phyloP scores from a whole-genome alignment of 139 green algal genomes.

The Volvox africanus region DNA sequence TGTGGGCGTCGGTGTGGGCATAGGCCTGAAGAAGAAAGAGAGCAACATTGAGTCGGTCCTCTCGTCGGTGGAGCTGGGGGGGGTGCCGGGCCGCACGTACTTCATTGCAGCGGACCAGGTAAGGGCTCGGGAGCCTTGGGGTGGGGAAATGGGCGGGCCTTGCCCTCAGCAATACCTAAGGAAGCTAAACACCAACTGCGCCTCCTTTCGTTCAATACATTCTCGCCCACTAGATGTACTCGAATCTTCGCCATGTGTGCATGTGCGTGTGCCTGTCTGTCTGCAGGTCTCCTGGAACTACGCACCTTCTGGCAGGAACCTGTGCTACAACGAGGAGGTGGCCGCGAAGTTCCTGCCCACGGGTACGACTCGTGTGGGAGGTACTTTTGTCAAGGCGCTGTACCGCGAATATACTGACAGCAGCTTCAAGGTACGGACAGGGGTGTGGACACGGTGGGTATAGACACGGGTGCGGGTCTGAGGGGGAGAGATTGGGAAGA shows the following conservation, averaged over 20 bases:
- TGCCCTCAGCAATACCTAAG: too few relatives aligned
- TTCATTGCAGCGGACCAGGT: slow-evolving; percentile 39
- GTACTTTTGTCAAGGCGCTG: slow-evolving; percentile 69
- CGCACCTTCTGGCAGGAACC: slow-evolving; percentile 20
- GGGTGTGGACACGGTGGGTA: too few relatives aligned
- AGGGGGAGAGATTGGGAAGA: too few relatives aligned
- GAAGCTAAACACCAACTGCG: too few relatives aligned
- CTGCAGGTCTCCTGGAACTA: slow-evolving; percentile 27
- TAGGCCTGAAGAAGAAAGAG: slow-evolving; percentile 2
- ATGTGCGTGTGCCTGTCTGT: background rate
- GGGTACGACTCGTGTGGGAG: slow-evolving; percentile 1
- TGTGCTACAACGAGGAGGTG: slow-evolving; percentile 23
- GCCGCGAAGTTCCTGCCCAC: slow-evolving; percentile 5
- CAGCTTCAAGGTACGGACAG: slow-evolving; percentile 65
- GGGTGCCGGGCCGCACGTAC: background rate
- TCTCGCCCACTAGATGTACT: too few relatives aligned
- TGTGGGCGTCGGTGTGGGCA: slow-evolving; percentile 41
- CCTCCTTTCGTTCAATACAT: too few relatives aligned
- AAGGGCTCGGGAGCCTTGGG: background rate
- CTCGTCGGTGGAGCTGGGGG: background rate
- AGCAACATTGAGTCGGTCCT: background rate
- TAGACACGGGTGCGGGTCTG: too few relatives aligned
- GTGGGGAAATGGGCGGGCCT: too few relatives aligned
- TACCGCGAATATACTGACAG: slow-evolving; percentile 79
- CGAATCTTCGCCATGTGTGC: too few relatives aligned